Base-by-base conservation (phyloP, 306 rosid genomes). In the Rosa persica region DNA sequence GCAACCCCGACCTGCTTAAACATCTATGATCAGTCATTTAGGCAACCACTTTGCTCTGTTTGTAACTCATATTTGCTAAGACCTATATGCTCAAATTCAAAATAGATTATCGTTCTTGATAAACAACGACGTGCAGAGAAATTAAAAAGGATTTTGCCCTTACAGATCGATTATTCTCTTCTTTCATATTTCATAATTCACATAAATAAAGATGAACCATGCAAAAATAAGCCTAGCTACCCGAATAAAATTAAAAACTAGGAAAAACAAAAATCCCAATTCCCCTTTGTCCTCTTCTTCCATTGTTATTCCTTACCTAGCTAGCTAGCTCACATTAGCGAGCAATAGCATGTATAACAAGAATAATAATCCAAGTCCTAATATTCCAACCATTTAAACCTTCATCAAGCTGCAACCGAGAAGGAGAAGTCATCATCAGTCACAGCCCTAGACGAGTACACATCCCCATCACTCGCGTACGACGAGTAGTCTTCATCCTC, bases 361-460 rank as follows among this genome's bases (percentile, higher is more conserved):
- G 70, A 36, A 66, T 19, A 66, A 19, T 38, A 38, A 66, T 66
- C 44, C 70, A 66, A 66, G 20, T 5, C 20, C 67, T 34, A 30
- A 12, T 0, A 62, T 30, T n/a, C 42, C 71, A 9, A 38, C 6
- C 19, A 66, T 8, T 39, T 38, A 66, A 1, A 19, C 13, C 25
- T 66, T 9, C 15, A 44, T 83, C 67, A 80, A 47, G 65, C 64
- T 38, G 46, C 73, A 66, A 81, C 5, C 2, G 75, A 67, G 81
- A 87, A 80, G 80, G 93, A 87, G 55, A 86, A 87, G 0, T 89
- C 95, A 13, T 89, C 90, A 4, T 93, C 89, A 12, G 88, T 87
- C 48, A 83, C 36, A 46, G 72, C 69, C 81, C 11, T 82, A 30
- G 97, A 88, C 19, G 87, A 81, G 40, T 83, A 71, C 2, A 84